Evolutionary conservation across 768 basidiomycete species (phyloP).

Genomic region (Pluteus cervinus): DNA sequence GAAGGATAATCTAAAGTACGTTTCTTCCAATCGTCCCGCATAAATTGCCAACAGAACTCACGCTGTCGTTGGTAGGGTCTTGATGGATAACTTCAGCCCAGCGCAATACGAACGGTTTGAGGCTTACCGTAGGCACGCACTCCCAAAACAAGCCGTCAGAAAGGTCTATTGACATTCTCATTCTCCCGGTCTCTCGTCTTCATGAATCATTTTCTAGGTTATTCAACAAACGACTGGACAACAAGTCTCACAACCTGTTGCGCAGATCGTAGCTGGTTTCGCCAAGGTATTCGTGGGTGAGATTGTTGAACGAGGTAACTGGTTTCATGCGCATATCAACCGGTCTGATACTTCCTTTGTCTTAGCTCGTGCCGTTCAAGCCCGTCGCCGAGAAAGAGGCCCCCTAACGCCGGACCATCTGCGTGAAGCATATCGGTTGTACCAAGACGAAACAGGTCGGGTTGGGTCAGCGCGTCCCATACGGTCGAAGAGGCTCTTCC

Average conservation of each 20-base stretch:
- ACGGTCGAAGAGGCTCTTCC: constrained; percentile 68
- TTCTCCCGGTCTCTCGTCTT: neutral
- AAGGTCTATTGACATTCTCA: constrained; percentile 42
- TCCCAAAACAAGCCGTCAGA: constrained; percentile 78
- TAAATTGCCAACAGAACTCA: too few relatives aligned
- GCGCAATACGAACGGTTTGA: constrained; percentile 88
- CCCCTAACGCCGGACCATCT: constrained; percentile 85
- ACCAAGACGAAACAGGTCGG: constrained; percentile 74
- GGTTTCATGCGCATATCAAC: neutral
- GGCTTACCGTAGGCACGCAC: constrained; percentile 76
- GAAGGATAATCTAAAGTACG: constrained; percentile 79
- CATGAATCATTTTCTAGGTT: constrained; percentile 37
- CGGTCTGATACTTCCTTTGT: constrained; percentile 3
- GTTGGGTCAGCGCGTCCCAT: constrained; percentile 75
- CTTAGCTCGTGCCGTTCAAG: constrained; percentile 72
- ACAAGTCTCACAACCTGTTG: constrained; percentile 81
- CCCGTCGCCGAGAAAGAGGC: constrained; percentile 64
- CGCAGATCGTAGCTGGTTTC: constrained; percentile 86
- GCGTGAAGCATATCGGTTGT: constrained; percentile 82
- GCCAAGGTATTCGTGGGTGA: constrained; percentile 91
- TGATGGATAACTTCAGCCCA: constrained; percentile 84
- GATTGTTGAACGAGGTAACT: constrained; percentile 79
- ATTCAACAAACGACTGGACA: constrained; percentile 79
- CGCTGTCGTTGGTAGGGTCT: constrained; percentile 43
- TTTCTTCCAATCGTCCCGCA: constrained; percentile 2